Base-by-base conservation (phyloP, 805 yeast genomes). In the Ogataea sp. region DNA sequence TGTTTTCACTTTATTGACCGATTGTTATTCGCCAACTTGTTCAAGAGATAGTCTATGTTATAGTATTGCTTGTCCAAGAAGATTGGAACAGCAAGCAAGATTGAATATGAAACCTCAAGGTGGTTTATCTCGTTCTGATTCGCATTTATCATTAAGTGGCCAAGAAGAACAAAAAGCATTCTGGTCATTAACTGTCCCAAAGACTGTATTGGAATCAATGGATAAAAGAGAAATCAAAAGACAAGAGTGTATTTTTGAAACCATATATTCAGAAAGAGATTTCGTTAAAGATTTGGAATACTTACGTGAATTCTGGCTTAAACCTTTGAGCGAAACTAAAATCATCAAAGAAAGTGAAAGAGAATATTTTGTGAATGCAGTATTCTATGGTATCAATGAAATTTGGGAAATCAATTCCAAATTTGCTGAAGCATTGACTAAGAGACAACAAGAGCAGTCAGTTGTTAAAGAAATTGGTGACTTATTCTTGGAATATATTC, bases 11-110 rank as follows among this genome's bases (percentile, higher is more conserved):
- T 65, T 90, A 32, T 67, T 93, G 45, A 85, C 97, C 0, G 96
- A 89, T 54, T 93, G 98, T 62, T 93, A 93, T 55, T 88, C 97
- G 0, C 96, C 98, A 26, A 93, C 98, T 0, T 93, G 98, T 62
- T 80, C 96, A 5, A 69, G 94, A 38, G 94, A 86, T 52, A 69
- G 76, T 26, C 65, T 90, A 30, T 93, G 98, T 62, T 93, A 93
- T 61, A 84, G 95, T 32, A 89, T 93, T 49, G 94, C 96, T 11
- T 93, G 98, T 63, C 98, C 98, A 14, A 74, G 96, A 49, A 73
- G 97, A 45, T 67, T 93, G 37, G 97, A 90, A 61, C 97, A 93
- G 60, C 97, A 90, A 56, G 95, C 96, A 4, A 71, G 97, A 43
- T 71, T 86, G 38, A 88, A 89, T 51, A 71, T 86, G 77, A 85